Evolutionary conservation across 129 eudicot genomes (phyloP).

Genomic region (Centrapalus pauciflorus): DNA sequence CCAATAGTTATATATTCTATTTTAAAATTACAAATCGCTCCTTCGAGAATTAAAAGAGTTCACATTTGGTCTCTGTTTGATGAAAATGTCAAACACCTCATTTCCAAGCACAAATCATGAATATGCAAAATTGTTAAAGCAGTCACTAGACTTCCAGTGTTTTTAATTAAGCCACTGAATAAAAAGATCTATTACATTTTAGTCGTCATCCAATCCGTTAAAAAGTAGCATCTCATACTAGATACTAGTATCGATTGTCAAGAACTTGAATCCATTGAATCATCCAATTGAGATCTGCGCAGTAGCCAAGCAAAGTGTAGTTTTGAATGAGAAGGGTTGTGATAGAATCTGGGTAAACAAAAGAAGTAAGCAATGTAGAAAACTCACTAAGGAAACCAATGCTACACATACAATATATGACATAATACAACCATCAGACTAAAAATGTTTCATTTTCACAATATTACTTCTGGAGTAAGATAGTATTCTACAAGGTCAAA

Average conservation of each 20-base stretch:
- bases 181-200: no score
- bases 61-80: not conserved
- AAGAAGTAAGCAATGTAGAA: not conserved
- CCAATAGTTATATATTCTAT: not conserved
- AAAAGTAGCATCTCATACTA: no score
- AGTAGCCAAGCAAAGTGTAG: not conserved
- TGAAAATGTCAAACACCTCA: not conserved
- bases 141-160: no score
- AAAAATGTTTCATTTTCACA: constrained; percentile 21
- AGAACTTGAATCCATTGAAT: no score
- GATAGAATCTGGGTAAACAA: no score
- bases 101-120: no score
- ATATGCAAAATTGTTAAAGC: no score
- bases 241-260: no score
- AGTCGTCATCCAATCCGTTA: no score
- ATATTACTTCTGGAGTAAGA: constrained; percentile 22
- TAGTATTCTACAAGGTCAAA: constrained; percentile 32
- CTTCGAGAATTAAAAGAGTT: not conserved
- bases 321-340: not conserved
- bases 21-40: not conserved
- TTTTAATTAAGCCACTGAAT: no score
- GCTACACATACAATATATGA: not conserved
- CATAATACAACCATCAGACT: constrained; percentile 4
- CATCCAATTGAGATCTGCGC: no score
- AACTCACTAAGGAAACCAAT: not conserved